These are phyloP conservation scores for Blakeslea trispora DNA, from an alignment of 371 early-diverging fungal genomes.

Conservation along the genomic window DNA sequence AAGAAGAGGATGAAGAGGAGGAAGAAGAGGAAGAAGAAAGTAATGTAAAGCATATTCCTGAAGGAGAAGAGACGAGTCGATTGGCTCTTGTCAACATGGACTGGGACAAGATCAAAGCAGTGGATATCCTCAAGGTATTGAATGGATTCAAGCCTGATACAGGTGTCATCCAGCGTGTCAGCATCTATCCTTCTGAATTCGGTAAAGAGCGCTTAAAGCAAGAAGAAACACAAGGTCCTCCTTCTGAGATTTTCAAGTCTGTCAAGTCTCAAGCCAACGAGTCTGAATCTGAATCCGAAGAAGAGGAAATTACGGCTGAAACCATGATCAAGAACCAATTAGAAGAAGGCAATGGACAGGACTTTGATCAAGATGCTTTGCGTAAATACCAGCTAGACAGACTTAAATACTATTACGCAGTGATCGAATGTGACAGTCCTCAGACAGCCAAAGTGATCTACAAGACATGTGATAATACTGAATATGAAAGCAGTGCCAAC, in stretches of 20 bases:
- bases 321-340: slow-evolving; percentile 52
- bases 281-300: slow-evolving; percentile 36
- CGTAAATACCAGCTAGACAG: slow-evolving; percentile 94
- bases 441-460: slow-evolving; percentile 85
- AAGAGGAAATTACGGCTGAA: slow-evolving; percentile 55
- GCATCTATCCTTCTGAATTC: slow-evolving; percentile 94
- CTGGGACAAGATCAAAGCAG: slow-evolving; percentile 89
- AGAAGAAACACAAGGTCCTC: slow-evolving; percentile 82
- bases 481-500: slow-evolving; percentile 93
- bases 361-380: slow-evolving; percentile 82
- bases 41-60: slow-evolving; percentile 55
- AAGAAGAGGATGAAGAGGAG: slow-evolving; percentile 61
- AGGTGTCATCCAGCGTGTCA: slow-evolving; percentile 76
- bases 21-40: slow-evolving; percentile 62
- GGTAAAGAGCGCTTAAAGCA: slow-evolving; percentile 87
- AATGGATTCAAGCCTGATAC: slow-evolving; percentile 81
- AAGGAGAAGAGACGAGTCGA: slow-evolving; percentile 85
- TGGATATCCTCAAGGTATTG: slow-evolving; percentile 88
- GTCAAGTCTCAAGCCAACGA: slow-evolving; percentile 22
- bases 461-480: slow-evolving; percentile 88
- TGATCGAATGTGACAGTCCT: slow-evolving; percentile 89
- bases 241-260: slow-evolving; percentile 70
- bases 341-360: slow-evolving; percentile 65
- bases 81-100: slow-evolving; percentile 96
- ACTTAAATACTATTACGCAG: slow-evolving; percentile 93